Conservation (phyloP, 306 rosid genomes). For the Gastrolobium villosum region DNA sequence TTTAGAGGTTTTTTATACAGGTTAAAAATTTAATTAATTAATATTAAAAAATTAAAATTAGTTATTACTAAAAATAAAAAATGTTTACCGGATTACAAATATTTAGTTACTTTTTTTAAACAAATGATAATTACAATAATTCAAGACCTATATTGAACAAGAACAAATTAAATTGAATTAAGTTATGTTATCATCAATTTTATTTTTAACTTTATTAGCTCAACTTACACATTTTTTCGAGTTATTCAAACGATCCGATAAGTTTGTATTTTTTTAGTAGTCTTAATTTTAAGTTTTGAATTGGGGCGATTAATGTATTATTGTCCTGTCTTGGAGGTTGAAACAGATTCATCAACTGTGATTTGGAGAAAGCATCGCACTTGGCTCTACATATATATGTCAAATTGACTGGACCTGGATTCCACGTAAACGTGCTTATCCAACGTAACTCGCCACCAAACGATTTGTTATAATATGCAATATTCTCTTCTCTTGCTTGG, state of each 20-base stretch:
- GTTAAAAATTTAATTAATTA: no score
- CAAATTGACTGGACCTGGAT: conserved; percentile 23
- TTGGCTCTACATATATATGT: conserved; percentile 29
- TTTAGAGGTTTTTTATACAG: no score
- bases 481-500: conserved; percentile 14
- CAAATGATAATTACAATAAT: no score
- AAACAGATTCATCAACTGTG: conserved; percentile 40
- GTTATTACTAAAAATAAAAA: no score
- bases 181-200: no score
- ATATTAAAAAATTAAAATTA: no score
- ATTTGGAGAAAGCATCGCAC: conserved; percentile 42
- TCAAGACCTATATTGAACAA: no score
- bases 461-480: conserved; percentile 38
- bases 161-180: no score
- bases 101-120: no score
- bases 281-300: conserved; percentile 7
- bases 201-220: not conserved
- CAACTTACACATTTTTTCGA: no score
- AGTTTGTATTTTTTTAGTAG: not conserved
- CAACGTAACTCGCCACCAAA: conserved; percentile 55
- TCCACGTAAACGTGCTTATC: conserved; percentile 52
- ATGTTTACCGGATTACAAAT: no score
- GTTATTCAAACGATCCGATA: no score
- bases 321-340: conserved; percentile 41
- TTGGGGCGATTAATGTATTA: conserved; percentile 18